Evolutionary conservation across 768 basidiomycete genomes (phyloP).

Genomic region (Rickenella mellea): DNA sequence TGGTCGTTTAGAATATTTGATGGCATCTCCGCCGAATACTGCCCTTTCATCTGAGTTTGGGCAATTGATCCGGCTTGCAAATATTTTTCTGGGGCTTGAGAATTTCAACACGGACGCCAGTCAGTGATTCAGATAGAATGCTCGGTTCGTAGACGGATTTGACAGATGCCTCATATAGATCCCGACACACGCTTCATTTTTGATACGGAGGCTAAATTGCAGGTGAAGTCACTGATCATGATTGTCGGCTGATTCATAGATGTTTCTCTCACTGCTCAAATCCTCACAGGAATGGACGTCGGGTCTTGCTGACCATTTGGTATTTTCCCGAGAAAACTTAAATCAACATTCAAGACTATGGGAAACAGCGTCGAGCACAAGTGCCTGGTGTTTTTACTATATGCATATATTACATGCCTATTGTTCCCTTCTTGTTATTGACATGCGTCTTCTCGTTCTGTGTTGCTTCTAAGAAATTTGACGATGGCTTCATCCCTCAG

Average conservation of each 20-base stretch:
- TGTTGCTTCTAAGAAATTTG: no score
- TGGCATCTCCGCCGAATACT: neutral
- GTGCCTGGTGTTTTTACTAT: slow-evolving; percentile 73
- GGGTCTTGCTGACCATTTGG: slow-evolving; percentile 59
- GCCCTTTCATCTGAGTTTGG: slow-evolving; percentile 3
- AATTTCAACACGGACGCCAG: no score
- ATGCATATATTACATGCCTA: slow-evolving; percentile 71
- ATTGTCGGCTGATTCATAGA: slow-evolving; percentile 3
- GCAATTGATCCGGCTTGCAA: slow-evolving; percentile 28
- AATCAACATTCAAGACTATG: slow-evolving; percentile 66
- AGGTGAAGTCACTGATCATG: no score
- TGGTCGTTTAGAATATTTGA: neutral
- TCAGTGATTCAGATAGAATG: neutral
- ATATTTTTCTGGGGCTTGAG: slow-evolving; percentile 72
- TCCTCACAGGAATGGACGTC: slow-evolving; percentile 49
- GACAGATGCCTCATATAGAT: neutral
- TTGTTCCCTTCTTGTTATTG: slow-evolving; percentile 51
- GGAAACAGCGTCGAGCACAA: slow-evolving; percentile 67
- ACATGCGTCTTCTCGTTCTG: slow-evolving; percentile 45
- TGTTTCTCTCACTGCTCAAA: neutral
- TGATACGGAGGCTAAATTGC: no score
- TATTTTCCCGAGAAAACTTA: slow-evolving; percentile 61
- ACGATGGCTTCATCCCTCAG: no score
- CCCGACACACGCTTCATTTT: neutral
- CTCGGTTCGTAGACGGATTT: neutral